Evolutionary conservation across 1,284 basidiomycete genomes (phyloP).

Genomic region (Rhodotorula sp.): DNA sequence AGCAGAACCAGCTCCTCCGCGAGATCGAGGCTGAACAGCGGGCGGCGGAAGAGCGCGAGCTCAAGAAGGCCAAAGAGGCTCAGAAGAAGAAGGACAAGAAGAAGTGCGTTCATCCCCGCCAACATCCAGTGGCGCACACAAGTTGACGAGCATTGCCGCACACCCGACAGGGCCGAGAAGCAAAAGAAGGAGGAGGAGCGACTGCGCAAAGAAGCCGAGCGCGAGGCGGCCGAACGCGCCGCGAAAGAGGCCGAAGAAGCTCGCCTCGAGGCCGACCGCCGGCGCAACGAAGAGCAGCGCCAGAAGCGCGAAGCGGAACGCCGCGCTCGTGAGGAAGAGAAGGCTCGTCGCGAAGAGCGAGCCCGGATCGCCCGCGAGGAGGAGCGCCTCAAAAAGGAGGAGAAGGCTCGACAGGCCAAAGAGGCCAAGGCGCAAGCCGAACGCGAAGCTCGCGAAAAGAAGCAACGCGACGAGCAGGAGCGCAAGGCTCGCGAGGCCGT

Average conservation of each 20-base stretch:
- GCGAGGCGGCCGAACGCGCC: conserved; percentile 73
- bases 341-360: conserved; percentile 57
- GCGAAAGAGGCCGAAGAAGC: conserved; percentile 63
- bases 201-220: conserved; percentile 71
- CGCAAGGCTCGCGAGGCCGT: conserved; percentile 42
- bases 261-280: conserved; percentile 48
- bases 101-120: conserved; percentile 57
- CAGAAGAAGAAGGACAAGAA: conserved; percentile 99
- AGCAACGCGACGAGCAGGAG: conserved; percentile 50
- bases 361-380: conserved; percentile 66
- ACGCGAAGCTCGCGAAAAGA: conserved; percentile 68
- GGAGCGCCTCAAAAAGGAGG: conserved; percentile 52
- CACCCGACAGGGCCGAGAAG: conserved; percentile 71
- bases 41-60: conserved; percentile 75
- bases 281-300: conserved; percentile 64
- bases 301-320: conserved; percentile 69
- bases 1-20: conserved; percentile 78
- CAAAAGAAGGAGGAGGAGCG: conserved; percentile 87
- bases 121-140: not conserved
- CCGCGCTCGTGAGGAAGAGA: conserved; percentile 66
- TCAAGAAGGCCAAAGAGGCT: conserved; percentile 91
- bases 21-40: conserved; percentile 89
- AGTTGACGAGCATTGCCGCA: not conserved
- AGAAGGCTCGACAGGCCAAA: conserved; percentile 63
- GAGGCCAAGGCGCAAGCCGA: conserved; percentile 49